Evolutionary conservation across 2,329 filamentous ascomycete genomes (phyloP).

Genomic region (Exophiala oligosperma): DNA sequence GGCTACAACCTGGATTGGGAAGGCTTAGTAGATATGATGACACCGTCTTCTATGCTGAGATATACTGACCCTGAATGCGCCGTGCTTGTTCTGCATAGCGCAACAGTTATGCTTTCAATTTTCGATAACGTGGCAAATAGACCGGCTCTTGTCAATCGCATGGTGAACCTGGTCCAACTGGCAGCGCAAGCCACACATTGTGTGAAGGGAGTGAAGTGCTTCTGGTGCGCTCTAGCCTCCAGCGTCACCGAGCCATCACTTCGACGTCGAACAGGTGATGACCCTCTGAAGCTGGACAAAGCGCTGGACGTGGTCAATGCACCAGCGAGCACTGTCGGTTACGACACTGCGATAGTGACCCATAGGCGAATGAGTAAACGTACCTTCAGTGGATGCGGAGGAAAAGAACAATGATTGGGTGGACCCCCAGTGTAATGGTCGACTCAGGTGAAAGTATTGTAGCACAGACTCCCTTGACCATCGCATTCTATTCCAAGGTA

Average conservation of each 20-base stretch:
- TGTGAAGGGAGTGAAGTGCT: background rate
- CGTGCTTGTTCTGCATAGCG: too few relatives aligned
- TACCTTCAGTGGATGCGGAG: too few relatives aligned
- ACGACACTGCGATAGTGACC: too few relatives aligned
- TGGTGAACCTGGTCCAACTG: background rate
- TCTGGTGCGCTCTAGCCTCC: background rate
- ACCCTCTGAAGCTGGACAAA: conserved; percentile 5
- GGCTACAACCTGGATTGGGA: background rate
- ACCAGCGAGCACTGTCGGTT: background rate
- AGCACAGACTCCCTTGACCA: too few relatives aligned
- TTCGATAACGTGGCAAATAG: conserved; percentile 3
- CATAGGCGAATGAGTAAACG: too few relatives aligned
- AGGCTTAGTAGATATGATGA: background rate
- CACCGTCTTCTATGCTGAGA: background rate
- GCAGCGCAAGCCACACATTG: conserved; percentile 1
- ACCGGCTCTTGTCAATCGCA: background rate
- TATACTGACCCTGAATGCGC: too few relatives aligned
- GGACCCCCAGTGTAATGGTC: too few relatives aligned
- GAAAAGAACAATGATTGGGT: too few relatives aligned
- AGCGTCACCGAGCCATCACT: conserved; percentile 2
- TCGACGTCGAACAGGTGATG: conserved; percentile 13
- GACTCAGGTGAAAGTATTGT: too few relatives aligned
- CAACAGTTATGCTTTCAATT: too few relatives aligned
- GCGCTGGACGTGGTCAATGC: conserved; percentile 12
- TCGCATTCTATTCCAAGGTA: too few relatives aligned